These are phyloP conservation scores for Chlorella sp. DNA, from an alignment of 139 green algal species.

Conservation along the genomic window DNA sequence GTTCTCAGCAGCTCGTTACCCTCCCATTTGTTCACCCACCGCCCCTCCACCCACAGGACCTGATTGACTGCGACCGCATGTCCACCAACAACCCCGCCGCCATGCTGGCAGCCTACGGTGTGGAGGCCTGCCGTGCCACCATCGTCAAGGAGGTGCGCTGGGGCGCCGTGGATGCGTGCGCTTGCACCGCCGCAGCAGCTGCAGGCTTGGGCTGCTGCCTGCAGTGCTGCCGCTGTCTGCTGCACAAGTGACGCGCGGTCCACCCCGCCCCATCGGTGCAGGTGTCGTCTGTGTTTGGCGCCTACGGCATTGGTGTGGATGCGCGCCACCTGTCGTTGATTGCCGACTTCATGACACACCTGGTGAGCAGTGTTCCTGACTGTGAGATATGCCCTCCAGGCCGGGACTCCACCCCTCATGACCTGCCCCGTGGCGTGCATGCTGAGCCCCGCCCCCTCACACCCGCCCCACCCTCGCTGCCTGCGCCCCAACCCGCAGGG, in stretches of 20 bases:
- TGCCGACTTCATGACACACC: slow-evolving; percentile 97
- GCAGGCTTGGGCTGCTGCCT: too few relatives aligned
- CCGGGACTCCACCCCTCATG: too few relatives aligned
- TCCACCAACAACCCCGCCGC: slow-evolving; percentile 87
- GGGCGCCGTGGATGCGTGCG: too few relatives aligned
- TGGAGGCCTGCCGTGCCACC: slow-evolving; percentile 93
- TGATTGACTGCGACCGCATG: slow-evolving; percentile 62
- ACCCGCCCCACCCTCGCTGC: background rate
- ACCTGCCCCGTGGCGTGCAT: too few relatives aligned
- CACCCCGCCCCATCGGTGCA: slow-evolving; percentile 12
- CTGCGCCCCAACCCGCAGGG: slow-evolving; percentile 46
- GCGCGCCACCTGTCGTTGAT: slow-evolving; percentile 94
- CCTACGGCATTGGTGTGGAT: slow-evolving; percentile 98
- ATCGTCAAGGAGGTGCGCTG: slow-evolving; percentile 83
- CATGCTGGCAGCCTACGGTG: slow-evolving; percentile 78
- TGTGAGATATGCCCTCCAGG: too few relatives aligned
- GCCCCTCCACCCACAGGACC: slow-evolving; percentile 27
- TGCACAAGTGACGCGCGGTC: background rate
- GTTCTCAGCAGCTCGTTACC: too few relatives aligned
- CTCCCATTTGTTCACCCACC: too few relatives aligned
- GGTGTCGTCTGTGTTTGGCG: slow-evolving; percentile 86
- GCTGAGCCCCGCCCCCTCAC: background rate
- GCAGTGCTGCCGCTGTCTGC: too few relatives aligned
- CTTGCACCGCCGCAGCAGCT: too few relatives aligned
- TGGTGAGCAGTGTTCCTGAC: slow-evolving; percentile 61